Evolutionary conservation across 345 rosid species (phyloP), one percentile per base, ranked within the genome.

Genomic region (Cochlearia excelsa): DNA sequence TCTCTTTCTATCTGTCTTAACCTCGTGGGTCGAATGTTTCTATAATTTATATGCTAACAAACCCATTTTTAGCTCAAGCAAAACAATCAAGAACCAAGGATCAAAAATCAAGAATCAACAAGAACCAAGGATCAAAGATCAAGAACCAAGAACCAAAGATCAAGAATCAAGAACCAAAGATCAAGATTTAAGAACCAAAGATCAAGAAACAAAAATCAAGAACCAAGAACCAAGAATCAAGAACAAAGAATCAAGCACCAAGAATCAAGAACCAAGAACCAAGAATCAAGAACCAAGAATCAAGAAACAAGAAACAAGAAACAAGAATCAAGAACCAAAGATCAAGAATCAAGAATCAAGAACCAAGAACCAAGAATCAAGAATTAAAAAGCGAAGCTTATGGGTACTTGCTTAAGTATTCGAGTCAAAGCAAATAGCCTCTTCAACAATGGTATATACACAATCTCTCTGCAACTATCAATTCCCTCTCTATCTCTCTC

Each of bases 351-450:
- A 16, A 16, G 23, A 16, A 16, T 16, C 23, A 16, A 16, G 23
- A 16, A 16, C 0, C 23, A 37, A 3, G 40, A 37, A 3, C 5
- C 2, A 48, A 35, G 30, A 9, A 57, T 46, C 33, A 71, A 52
- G 33, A 71, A 44, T 51, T 3, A 1, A 29, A 38, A 23, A 4
- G 0, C 57, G 40, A 29, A 38, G 29, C 37, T 30, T 26, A 72
- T 72, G 76, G 76, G 76, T 66, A 48, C 68, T 61, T 72, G 72
- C 42, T 61, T 72, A 43, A 72, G 76, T 9, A 66, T 72, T 49
- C 53, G 72, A 41, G 46, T 61, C 59, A 66, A 72, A 50, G 76
- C 68, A 0, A 57, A 59, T 6, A 65, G 46, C 43, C 35, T 33
- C 51, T 66, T 27, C 26, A 48, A 42, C 29, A 61, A 26, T 54